Evolutionary conservation across 805 yeast species (phyloP).

Genomic region (Candida incommunis): DNA sequence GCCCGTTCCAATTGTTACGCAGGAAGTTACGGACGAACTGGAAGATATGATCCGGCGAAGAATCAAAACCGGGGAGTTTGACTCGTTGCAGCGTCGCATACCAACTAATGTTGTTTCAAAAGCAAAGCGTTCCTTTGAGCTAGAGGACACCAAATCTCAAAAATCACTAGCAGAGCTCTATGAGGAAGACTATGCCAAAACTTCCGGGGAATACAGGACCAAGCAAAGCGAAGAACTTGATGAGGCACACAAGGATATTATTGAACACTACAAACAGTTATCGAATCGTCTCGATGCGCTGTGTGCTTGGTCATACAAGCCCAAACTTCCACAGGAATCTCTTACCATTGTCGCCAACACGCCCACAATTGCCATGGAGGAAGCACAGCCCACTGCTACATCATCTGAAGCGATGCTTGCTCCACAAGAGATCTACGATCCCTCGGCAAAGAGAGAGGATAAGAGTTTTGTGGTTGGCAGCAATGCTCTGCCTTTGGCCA

Average conservation of each 20-base stretch:
- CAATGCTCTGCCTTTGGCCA: slow-evolving; percentile 68
- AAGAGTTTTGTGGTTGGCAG: slow-evolving; percentile 49
- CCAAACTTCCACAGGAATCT: slow-evolving; percentile 72
- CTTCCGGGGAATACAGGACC: slow-evolving; percentile 26
- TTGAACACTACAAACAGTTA: slow-evolving; percentile 45
- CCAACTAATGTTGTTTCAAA: slow-evolving; percentile 31
- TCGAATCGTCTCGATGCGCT: slow-evolving; percentile 70
- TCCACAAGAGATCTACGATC: slow-evolving; percentile 81
- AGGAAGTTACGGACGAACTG: slow-evolving; percentile 68
- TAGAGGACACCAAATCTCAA: slow-evolving; percentile 69
- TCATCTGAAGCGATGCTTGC: slow-evolving; percentile 67
- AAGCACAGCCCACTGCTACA: slow-evolving; percentile 83
- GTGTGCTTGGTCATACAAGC: slow-evolving; percentile 89
- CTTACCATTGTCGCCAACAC: slow-evolving; percentile 73
- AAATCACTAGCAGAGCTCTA: slow-evolving; percentile 86
- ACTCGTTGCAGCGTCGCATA: slow-evolving; percentile 67
- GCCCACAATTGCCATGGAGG: slow-evolving; percentile 83
- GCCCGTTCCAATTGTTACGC: slow-evolving; percentile 91
- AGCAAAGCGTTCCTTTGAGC: slow-evolving; percentile 34
- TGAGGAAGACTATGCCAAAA: slow-evolving; percentile 57
- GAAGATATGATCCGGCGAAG: slow-evolving; percentile 84
- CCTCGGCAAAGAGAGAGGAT: slow-evolving; percentile 11
- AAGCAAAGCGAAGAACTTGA: slow-evolving; percentile 43
- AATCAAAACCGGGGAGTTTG: slow-evolving; percentile 59
- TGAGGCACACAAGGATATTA: slow-evolving; percentile 66